phyloP scores from a whole-genome alignment of 1,284 basidiomycete genomes.

The Microbotryum violaceum region DNA sequence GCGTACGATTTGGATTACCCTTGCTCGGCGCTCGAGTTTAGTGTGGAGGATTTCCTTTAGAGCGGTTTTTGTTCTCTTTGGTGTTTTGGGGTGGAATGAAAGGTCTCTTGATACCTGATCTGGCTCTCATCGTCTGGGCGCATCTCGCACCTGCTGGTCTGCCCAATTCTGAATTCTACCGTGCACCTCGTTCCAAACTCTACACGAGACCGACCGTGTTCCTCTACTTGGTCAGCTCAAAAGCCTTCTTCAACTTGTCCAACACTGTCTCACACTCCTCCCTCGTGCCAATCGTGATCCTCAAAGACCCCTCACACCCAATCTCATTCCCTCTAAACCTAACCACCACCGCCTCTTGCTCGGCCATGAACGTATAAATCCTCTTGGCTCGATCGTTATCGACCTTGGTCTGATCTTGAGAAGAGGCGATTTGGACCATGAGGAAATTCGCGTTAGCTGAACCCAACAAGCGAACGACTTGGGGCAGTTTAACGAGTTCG shows the following conservation, averaged over 20 bases:
- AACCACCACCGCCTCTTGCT: conserved; percentile 78
- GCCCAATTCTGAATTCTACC: not conserved
- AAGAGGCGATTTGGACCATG: conserved; percentile 57
- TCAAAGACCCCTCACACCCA: conserved; percentile 79
- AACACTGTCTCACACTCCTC: conserved; percentile 56
- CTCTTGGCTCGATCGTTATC: conserved; percentile 62
- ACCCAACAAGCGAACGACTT: conserved; percentile 67
- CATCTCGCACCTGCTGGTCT: not conserved
- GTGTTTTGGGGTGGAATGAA: not conserved
- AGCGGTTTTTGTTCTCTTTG: not conserved
- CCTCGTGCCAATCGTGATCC: conserved; percentile 82
- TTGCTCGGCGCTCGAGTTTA: conserved; percentile 92
- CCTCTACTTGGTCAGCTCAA: conserved; percentile 13
- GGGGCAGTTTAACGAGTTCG: conserved; percentile 14
- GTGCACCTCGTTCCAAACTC: too few species aligned
- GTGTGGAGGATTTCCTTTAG: conserved; percentile 85
- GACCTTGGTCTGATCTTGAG: conserved; percentile 49
- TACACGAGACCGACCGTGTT: too few species aligned
- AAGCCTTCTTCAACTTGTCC: conserved; percentile 24
- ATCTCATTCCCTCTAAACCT: conserved; percentile 77
- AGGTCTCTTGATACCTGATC: too few species aligned
- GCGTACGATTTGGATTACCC: conserved; percentile 91
- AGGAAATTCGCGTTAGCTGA: conserved; percentile 89
- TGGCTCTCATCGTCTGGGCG: too few species aligned
- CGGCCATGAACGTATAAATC: conserved; percentile 79